Percentiles rank a stretch among this genome's conserved stretches.
phyloP scores from a whole-genome alignment of 2,329 filamentous ascomycete species.

The Aspergillus phoenicis region DNA sequence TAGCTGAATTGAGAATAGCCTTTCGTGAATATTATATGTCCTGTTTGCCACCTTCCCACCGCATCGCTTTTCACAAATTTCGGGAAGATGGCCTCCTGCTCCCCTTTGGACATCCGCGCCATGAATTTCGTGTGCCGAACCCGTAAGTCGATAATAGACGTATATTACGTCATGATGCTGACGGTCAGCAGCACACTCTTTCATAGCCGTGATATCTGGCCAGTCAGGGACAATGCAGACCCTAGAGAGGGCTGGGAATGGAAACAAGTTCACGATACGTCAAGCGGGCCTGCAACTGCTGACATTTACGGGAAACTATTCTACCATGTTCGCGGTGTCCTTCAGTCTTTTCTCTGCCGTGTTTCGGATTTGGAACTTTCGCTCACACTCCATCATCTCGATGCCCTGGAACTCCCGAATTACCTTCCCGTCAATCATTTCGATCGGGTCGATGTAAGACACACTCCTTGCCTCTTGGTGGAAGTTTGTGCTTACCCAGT shows the following conservation, averaged over 20 bases:
- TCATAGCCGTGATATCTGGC: slow-evolving; percentile 45
- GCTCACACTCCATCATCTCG: slow-evolving; percentile 34
- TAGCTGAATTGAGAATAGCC: slow-evolving; percentile 35
- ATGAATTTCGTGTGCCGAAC: slow-evolving; percentile 43
- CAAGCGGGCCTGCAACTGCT: slow-evolving; percentile 27
- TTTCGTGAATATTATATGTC: slow-evolving; percentile 36
- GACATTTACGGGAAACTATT: slow-evolving; percentile 47
- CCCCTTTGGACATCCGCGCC: slow-evolving; percentile 40
- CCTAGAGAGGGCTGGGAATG: slow-evolving; percentile 42
- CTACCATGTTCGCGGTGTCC: slow-evolving; percentile 33
- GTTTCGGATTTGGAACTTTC: slow-evolving; percentile 22
- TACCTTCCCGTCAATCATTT: slow-evolving; percentile 24
- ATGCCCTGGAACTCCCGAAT: slow-evolving; percentile 29
- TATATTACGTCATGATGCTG: neutral
- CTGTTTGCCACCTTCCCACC: slow-evolving; percentile 25
- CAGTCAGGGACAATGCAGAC: slow-evolving; percentile 40
- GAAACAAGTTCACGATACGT: slow-evolving; percentile 28
- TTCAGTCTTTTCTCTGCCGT: slow-evolving; percentile 35
- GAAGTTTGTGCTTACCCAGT: too few relatives aligned
- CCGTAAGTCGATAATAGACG: slow-evolving; percentile 37
- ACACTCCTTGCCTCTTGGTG: too few relatives aligned
- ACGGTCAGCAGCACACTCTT: slow-evolving; percentile 39
- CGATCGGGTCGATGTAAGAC: slow-evolving; percentile 44
- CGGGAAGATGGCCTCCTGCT: slow-evolving; percentile 44
- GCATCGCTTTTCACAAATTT: slow-evolving; percentile 35